Percentiles rank a stretch among this genome's conserved stretches.
These are phyloP conservation scores for Pichia terricola DNA, from an alignment of 1,139 yeast species.

Conservation along the genomic window DNA sequence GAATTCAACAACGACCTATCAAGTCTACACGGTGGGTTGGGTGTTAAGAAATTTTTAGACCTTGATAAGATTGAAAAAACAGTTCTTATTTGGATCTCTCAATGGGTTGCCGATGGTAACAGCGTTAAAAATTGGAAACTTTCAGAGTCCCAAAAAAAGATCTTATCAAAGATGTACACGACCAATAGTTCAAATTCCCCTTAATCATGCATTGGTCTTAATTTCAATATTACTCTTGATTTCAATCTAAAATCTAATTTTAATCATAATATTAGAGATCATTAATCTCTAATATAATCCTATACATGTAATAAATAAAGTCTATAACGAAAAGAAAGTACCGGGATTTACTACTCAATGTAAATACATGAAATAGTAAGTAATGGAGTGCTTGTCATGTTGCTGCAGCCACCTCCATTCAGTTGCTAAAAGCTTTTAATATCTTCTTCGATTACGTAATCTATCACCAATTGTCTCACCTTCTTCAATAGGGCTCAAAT, in stretches of 20 bases:
- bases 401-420: too few relatives aligned
- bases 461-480: constrained; percentile 20
- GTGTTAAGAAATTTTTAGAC: constrained; percentile 25
- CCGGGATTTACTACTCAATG: too few relatives aligned
- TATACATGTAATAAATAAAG: too few relatives aligned
- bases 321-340: too few relatives aligned
- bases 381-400: too few relatives aligned
- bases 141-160: constrained; percentile 13
- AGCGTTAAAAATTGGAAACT: constrained; percentile 20
- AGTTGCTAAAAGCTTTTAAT: background rate
- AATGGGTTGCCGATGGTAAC: constrained; percentile 14
- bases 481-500: constrained; percentile 12
- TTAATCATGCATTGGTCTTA: background rate
- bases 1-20: constrained; percentile 16
- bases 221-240: background rate
- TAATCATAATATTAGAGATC: too few relatives aligned
- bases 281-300: too few relatives aligned
- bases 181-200: background rate
- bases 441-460: constrained; percentile 17
- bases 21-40: constrained; percentile 7
- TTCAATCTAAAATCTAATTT: too few relatives aligned
- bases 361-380: too few relatives aligned
- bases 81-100: constrained; percentile 22
- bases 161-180: constrained; percentile 5
- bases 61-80: constrained; percentile 25